Evolutionary conservation across 441 rosid genomes (phyloP), one percentile per base, ranked within the genome.

Genomic region (Cnidoscolus chayamansa): DNA sequence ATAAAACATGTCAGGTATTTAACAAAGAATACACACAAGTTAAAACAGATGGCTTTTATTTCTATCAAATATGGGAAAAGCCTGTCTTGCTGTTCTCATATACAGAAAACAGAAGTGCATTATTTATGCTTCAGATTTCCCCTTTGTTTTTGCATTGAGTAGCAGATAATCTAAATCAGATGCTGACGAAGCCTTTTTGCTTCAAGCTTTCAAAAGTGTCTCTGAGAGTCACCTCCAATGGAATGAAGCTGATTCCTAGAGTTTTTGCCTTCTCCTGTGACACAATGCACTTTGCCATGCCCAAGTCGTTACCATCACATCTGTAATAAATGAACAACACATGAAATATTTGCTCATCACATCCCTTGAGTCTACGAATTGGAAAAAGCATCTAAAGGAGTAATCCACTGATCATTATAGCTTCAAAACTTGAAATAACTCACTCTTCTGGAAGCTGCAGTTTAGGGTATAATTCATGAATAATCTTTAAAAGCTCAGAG

Each of bases 401-500:
- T 25, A 5, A 4, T 53, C 2, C 65, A 15, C 16, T 60, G 40
- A 1, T 3, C 0, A 15, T 40, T 51, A 6, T 47, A 61, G 17
- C 11, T 2, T 35, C 7, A 4, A 40, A 0, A 30, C 59, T 0
- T 5, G 8, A 10, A 11, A 45, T 12, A 20, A 11, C 74, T 89
- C 77, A 86, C 93, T 80, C 79, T 60, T 81, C 71, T 10, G 88
- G 81, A 60, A 82, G 83, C 31, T 71, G 78, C 67, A 86, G 60
- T 45, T 79, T 67, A 51, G 96, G 88, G 70, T 81, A 84, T 60
- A 84, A 87, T 50, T 82, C 31, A 8, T 58, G 81, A 47, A 87
- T 70, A 32, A 79, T 82, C 79, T 80, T 79, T 75, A 85, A 69
- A 76, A 74, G 72, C 63, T 86, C 86, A 16, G 84, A 78, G 72